A percentile compares a stretch with the other conserved stretches of the same genome.
Conservation (phyloP, 2,329 filamentous ascomycete species). For the Elsinoe perseae region DNA sequence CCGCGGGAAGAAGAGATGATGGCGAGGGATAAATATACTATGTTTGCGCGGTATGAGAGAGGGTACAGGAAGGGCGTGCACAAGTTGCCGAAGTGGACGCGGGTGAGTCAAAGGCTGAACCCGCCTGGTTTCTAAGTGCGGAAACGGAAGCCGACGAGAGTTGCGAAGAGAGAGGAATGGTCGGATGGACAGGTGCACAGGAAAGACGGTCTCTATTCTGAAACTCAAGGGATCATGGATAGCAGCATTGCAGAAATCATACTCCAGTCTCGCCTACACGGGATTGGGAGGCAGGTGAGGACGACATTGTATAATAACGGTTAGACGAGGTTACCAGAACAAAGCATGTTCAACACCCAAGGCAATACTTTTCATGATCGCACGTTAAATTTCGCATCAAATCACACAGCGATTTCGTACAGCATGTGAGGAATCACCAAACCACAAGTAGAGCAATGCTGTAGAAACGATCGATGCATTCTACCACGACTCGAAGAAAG, state of each 20-base stretch:
- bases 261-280: too few relatives aligned
- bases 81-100: constrained; percentile 73
- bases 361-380: not conserved
- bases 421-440: too few relatives aligned
- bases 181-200: too few relatives aligned
- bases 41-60: constrained; percentile 95
- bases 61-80: constrained; percentile 95
- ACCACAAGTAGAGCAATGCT: not conserved
- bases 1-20: constrained; percentile 92
- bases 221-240: too few relatives aligned
- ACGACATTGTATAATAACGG: constrained; percentile 15
- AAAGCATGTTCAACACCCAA: not conserved
- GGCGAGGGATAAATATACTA: constrained; percentile 92
- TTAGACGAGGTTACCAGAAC: constrained; percentile 14
- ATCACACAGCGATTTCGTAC: too few relatives aligned
- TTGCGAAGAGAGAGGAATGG: not conserved
- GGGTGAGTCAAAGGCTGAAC: constrained; percentile 87
- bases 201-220: too few relatives aligned
- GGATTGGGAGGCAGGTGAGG: not conserved
- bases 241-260: too few relatives aligned
- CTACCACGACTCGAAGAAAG: constrained; percentile 8
- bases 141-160: not conserved
- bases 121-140: constrained; percentile 73
- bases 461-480: not conserved
- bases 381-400: not conserved